Conservation (phyloP, 1,284 basidiomycete species). For the Ceratorhiza oryzae-sativae region DNA sequence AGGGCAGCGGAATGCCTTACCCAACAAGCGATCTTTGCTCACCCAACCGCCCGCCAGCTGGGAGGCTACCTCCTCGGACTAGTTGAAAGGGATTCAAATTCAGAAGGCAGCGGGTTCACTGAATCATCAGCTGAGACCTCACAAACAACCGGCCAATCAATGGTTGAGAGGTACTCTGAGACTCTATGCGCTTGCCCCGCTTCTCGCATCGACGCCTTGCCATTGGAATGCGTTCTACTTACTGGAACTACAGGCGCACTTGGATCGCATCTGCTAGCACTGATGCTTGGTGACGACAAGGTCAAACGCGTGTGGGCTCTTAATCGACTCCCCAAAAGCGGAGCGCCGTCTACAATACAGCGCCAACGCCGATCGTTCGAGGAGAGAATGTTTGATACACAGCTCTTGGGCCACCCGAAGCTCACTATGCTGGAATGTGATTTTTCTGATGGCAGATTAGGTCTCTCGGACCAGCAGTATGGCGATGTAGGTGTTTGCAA, state of each 20-base stretch:
- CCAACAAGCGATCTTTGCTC: conserved; percentile 22
- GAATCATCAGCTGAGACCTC: background rate
- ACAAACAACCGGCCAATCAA: background rate
- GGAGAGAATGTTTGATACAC: conserved; percentile 4
- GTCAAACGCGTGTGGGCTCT: conserved; percentile 42
- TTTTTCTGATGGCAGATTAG: conserved; percentile 10
- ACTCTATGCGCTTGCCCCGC: background rate
- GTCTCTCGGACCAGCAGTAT: conserved; percentile 13
- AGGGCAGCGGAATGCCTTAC: background rate
- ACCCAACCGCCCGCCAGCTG: conserved; percentile 16
- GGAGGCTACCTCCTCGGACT: conserved; percentile 4
- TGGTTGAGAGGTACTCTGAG: conserved; percentile 34
- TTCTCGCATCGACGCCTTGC: background rate
- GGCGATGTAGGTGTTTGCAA: conserved; percentile 2
- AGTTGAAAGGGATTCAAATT: background rate
- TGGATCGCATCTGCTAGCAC: conserved; percentile 48
- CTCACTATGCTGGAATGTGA: conserved; percentile 16
- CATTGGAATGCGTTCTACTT: conserved; percentile 47
- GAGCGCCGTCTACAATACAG: background rate
- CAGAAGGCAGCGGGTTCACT: conserved; percentile 29
- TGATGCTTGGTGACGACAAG: conserved; percentile 43
- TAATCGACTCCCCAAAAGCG: conserved; percentile 34
- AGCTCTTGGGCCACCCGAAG: conserved; percentile 20
- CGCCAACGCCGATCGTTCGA: conserved; percentile 19
- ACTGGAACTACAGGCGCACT: conserved; percentile 53